phyloP scores from a whole-genome alignment of 2,329 filamentous ascomycete species.

The Aspergillus sp. region DNA sequence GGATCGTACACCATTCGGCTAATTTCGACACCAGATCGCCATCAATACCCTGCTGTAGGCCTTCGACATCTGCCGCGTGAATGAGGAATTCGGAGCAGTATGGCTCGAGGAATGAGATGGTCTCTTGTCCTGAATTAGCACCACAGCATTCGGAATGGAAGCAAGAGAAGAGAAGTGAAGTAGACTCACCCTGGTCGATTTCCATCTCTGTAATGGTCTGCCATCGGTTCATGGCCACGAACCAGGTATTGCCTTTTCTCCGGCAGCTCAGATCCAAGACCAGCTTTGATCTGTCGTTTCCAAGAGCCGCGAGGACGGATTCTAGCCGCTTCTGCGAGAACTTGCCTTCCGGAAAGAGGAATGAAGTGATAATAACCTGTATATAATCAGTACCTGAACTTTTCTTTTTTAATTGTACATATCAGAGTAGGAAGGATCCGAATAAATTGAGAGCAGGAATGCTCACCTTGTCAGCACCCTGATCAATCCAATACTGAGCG shows the following conservation, averaged over 20 bases:
- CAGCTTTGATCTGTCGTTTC: constrained; percentile 66
- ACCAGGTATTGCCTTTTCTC: constrained; percentile 68
- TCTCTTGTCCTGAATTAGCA: constrained; percentile 49
- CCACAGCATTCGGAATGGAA: background rate
- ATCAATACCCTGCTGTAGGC: constrained; percentile 84
- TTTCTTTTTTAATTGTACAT: no score
- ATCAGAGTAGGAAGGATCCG: no score
- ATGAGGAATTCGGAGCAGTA: constrained; percentile 96
- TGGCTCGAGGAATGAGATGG: constrained; percentile 71
- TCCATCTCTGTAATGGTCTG: constrained; percentile 97
- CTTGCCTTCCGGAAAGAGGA: constrained; percentile 73
- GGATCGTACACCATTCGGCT: constrained; percentile 79
- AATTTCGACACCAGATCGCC: constrained; percentile 69
- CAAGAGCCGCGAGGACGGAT: constrained; percentile 63
- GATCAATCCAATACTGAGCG: constrained; percentile 75
- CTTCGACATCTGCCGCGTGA: constrained; percentile 94
- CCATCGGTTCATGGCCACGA: constrained; percentile 99
- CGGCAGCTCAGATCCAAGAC: constrained; percentile 95
- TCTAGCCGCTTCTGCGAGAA: constrained; percentile 74
- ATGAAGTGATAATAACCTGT: constrained; percentile 96
- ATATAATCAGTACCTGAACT: background rate
- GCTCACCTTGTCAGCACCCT: constrained; percentile 78
- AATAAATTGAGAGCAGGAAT: constrained; percentile 6
- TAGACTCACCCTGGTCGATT: constrained; percentile 65
- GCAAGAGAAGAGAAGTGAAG: background rate